Percentiles rank a stretch among this genome's conserved stretches.
These are phyloP conservation scores for Hypholoma sublateritium DNA, from an alignment of 768 basidiomycete species.

Conservation along the genomic window DNA sequence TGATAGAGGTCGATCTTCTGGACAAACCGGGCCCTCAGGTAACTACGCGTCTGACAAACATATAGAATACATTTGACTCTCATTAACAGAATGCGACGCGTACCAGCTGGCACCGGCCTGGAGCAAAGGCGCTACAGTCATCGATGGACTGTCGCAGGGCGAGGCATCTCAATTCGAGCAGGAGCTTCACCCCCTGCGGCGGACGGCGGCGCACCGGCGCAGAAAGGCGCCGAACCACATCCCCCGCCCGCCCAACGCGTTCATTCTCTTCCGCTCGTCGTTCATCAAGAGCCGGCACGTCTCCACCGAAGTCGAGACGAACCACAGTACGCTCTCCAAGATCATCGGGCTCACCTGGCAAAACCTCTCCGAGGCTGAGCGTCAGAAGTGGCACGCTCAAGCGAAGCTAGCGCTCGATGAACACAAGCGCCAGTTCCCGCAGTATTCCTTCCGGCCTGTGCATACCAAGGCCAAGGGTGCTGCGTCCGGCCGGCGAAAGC, in stretches of 20 bases:
- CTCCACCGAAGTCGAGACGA: slow-evolving; percentile 73
- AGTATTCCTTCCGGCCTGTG: slow-evolving; percentile 72
- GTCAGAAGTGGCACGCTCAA: slow-evolving; percentile 71
- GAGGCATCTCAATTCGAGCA: slow-evolving; percentile 41
- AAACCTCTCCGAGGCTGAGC: slow-evolving; percentile 68
- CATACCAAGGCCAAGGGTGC: slow-evolving; percentile 44
- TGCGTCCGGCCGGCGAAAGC: slow-evolving; percentile 48
- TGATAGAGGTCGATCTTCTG: slow-evolving; percentile 41
- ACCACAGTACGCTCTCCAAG: slow-evolving; percentile 80
- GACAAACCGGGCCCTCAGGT: slow-evolving; percentile 35
- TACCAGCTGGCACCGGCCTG: slow-evolving; percentile 44
- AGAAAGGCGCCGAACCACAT: slow-evolving; percentile 71
- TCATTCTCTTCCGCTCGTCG: slow-evolving; percentile 80
- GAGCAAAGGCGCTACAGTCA: neutral
- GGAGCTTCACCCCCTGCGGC: neutral
- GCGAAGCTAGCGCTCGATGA: slow-evolving; percentile 71
- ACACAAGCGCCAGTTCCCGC: slow-evolving; percentile 72
- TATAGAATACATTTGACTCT: slow-evolving; percentile 1
- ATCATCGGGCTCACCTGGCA: slow-evolving; percentile 84
- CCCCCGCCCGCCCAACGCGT: slow-evolving; percentile 81
- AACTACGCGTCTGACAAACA: neutral
- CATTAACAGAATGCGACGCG: slow-evolving; percentile 30
- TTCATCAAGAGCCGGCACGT: slow-evolving; percentile 79
- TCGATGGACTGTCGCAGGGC: neutral
- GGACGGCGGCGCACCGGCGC: slow-evolving; percentile 42